Base-by-base conservation (phyloP, 202 grass and related monocot genomes). In the Eragrostis tef region DNA sequence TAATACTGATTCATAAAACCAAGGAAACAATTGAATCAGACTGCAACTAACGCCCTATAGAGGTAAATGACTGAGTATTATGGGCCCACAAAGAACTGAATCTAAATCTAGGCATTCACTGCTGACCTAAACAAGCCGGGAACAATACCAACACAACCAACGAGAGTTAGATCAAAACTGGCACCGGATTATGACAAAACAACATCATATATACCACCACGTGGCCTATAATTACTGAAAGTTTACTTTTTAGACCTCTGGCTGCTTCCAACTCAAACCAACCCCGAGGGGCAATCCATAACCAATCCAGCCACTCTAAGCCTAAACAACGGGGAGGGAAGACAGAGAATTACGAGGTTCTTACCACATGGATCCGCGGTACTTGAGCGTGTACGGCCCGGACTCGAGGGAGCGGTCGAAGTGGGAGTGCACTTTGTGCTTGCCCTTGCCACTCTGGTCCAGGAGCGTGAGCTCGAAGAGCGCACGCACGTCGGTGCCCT, bases 331-430 rank as follows among this genome's bases (percentile, higher is more conserved):
- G 15, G 36, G 43, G 53, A 15, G 64, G n/a, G 53, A 73, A 41
- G 14, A 51, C 13, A 54, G 77, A 36, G 54, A 43, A 27, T 17
- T 34, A 53, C 24, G n/a, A 24, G 22, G 11, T 47, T 6, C 71
- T 89, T 99, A 99, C 97, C 97, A 96, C 97, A 99, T 99, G 93
- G 89, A 93, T 71, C 93, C 91, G 3, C 97, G 87, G 86, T 94
- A 93, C 83, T 92, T 94, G 85, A 99, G 89, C 3, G 93, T 93
- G 82, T 96, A 96, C 0, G 96, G 93, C 0, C 92, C 96, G n/a
- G 90, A 90, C 85, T 96, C 96, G 59, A 96, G 87, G 41, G 93
- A 88, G 11, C 96, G 87, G 45, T 95, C 96, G 76, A 96, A 99
- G 85, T 93, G 90, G 49, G 91, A 96, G 79, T 94, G 93, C 29